Percentiles rank a stretch among this genome's conserved stretches.
phyloP scores from a whole-genome alignment of 2,329 filamentous ascomycete genomes.

The Trichophyton rubrum region DNA sequence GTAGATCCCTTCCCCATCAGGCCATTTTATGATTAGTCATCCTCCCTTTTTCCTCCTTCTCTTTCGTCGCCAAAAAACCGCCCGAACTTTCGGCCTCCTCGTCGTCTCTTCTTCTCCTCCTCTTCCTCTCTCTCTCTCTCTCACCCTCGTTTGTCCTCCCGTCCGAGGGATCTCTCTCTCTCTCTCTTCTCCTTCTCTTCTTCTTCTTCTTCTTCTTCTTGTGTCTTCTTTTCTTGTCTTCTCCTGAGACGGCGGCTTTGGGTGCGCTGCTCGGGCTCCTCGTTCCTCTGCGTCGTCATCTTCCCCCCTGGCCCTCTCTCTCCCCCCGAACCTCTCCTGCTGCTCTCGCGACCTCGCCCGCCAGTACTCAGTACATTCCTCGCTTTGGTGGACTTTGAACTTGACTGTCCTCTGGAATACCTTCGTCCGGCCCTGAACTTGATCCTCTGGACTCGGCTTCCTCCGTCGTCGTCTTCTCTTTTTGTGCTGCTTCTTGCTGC shows the following conservation, averaged over 20 bases:
- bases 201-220: slow-evolving; percentile 13
- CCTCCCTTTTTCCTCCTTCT: not conserved
- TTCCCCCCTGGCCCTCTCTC: no score
- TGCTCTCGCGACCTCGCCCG: not conserved
- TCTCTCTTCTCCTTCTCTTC: slow-evolving; percentile 14
- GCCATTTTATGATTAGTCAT: not conserved
- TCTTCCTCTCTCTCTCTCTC: slow-evolving; percentile 17
- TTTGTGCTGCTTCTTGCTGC: not conserved
- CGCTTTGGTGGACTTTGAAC: slow-evolving; percentile 8
- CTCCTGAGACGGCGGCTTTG: no score
- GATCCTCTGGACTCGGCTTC: slow-evolving; percentile 10
- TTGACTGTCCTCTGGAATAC: slow-evolving; percentile 19
- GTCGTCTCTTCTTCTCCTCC: slow-evolving; percentile 17
- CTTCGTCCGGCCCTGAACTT: not conserved
- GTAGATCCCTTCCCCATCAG: not conserved
- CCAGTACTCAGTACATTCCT: slow-evolving; percentile 20
- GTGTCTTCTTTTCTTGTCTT: slow-evolving; percentile 13
- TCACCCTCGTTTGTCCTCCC: slow-evolving; percentile 18
- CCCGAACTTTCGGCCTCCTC: not conserved
- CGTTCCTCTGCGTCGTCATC: no score
- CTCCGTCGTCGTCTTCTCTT: not conserved
- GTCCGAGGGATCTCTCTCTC: slow-evolving; percentile 15
- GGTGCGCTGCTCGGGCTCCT: no score
- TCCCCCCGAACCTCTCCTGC: no score
- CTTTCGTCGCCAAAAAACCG: not conserved